Evolutionary conservation across 345 rosid genomes (phyloP), one percentile per base, ranked within the genome.

Genomic region (Nasturtium officinale): DNA sequence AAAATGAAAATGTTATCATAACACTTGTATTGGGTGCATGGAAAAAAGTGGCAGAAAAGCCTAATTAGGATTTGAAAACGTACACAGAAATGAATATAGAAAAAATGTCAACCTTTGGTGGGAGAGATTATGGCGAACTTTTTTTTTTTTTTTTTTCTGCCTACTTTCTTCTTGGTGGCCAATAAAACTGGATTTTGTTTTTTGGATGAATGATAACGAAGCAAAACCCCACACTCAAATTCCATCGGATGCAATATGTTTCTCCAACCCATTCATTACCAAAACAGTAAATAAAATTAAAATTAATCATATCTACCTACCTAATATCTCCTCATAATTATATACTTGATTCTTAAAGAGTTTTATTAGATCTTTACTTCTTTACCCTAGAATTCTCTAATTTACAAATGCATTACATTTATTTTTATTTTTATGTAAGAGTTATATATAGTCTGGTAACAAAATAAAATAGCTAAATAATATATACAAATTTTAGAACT

Each of bases 161-260:
- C 32, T 43, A 52, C 2, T 61, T 72, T 26, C 1, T 32, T 23
- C n/a, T 59, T 62, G 69, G 69, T 76, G 69, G 33, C 74, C 69
- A 54, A 54, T 75, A 60, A 43, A 68, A 61, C 53, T 8, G 1
- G 33, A 67, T 6, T 13, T 64, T 52, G n/a, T 68, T 30, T 23
- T 46, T 54, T 18, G 56, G 26, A 47, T 63, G 37, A 28, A 47
- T 63, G 28, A 60, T 48, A 47, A 26, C 66, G 61, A 63, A 35
- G 28, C 71, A 48, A 62, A 77, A 77, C 80, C 80, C 80, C 76
- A 77, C 80, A 70, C 71, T 70, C 80, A 77, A 76, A 77, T 77
- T 76, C 72, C 16, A 69, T 54, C 59, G n/a, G 55, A 54, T 63
- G 25, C 65, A 47, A 33, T 46, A 20, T 56, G 80, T 63, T 64